Percentiles rank a stretch among this genome's conserved stretches.
phyloP scores from a whole-genome alignment of 257 asterid genomes.

The Hygrophila difformis region DNA sequence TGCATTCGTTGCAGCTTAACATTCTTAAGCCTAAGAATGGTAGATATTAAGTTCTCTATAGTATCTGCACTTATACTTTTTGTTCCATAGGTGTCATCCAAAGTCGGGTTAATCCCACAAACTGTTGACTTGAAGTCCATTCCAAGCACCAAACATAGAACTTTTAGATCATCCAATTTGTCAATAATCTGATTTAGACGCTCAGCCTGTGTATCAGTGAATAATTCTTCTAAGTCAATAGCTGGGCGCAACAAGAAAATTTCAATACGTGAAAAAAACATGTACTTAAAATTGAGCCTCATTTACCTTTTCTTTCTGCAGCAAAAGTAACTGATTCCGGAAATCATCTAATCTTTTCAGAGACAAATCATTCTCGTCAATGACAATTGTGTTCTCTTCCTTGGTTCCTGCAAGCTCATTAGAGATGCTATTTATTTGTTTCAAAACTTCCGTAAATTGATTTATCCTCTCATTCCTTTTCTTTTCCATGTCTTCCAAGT shows the following conservation, averaged over 20 bases:
- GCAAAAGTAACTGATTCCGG: constrained; percentile 34
- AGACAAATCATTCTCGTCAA: constrained; percentile 71
- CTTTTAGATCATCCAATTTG: constrained; percentile 40
- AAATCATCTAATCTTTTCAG: constrained; percentile 56
- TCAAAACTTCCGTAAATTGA: constrained; percentile 50
- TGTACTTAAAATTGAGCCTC: constrained; percentile 1
- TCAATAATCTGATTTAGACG: constrained; percentile 57
- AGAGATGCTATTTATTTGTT: constrained; percentile 46
- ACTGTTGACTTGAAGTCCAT: constrained; percentile 53
- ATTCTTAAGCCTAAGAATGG: constrained; percentile 36
- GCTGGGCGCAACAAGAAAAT: constrained; percentile 6
- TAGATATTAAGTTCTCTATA: constrained; percentile 42
- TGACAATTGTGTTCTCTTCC: constrained; percentile 17
- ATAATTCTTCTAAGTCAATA: not conserved
- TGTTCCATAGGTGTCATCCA: constrained; percentile 33
- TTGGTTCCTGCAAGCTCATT: constrained; percentile 47
- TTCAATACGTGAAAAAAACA: constrained; percentile 1
- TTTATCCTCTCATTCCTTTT: constrained; percentile 52
- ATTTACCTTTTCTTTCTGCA: constrained; percentile 63
- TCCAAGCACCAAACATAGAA: constrained; percentile 68
- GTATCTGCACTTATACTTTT: constrained; percentile 46
- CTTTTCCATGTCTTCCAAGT: constrained; percentile 54
- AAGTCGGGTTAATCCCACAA: constrained; percentile 49
- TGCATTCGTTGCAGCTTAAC: constrained; percentile 62
- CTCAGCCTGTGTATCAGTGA: constrained; percentile 35